phyloP scores from a whole-genome alignment of 139 green algal genomes.

The Coelastrella sp. region DNA sequence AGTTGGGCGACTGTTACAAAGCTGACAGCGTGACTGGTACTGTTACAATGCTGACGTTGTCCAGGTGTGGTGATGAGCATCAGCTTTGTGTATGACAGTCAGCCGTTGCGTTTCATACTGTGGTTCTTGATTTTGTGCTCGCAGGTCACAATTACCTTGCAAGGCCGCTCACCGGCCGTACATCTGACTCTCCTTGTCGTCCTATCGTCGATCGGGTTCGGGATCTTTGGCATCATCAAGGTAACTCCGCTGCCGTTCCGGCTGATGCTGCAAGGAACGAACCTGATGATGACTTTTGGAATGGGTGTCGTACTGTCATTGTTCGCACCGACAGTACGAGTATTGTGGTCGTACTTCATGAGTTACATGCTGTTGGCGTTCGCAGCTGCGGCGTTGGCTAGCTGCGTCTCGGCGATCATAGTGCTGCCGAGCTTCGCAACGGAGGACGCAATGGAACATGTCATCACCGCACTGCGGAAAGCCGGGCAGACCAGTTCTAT shows the following conservation, averaged over 20 bases:
- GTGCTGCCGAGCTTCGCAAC: constrained; percentile 37
- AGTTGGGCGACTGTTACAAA: background rate
- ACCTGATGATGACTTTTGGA: constrained; percentile 39
- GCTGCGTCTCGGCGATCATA: background rate
- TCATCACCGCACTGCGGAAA: constrained; percentile 25
- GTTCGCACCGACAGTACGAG: background rate
- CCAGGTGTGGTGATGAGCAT: too few species aligned
- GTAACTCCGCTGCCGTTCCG: constrained; percentile 1
- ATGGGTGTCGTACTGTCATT: constrained; percentile 34
- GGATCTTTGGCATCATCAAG: background rate
- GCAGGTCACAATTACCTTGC: constrained; percentile 21
- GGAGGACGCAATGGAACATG: background rate
- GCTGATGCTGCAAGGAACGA: constrained; percentile 20
- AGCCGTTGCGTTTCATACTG: too few species aligned
- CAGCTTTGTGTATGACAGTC: too few species aligned
- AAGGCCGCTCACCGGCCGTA: background rate
- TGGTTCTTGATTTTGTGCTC: background rate
- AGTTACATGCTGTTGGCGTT: constrained; percentile 29
- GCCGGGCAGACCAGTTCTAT: constrained; percentile 11
- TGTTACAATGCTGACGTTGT: too few species aligned
- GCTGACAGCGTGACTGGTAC: background rate
- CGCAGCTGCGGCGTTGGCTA: background rate
- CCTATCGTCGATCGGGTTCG: background rate
- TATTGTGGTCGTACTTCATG: constrained; percentile 19
- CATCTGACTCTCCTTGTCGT: background rate